Percentiles rank a stretch among this genome's conserved stretches.
These are phyloP conservation scores for Leccinum incarnatum DNA, from an alignment of 768 basidiomycete genomes.

Conservation along the genomic window DNA sequence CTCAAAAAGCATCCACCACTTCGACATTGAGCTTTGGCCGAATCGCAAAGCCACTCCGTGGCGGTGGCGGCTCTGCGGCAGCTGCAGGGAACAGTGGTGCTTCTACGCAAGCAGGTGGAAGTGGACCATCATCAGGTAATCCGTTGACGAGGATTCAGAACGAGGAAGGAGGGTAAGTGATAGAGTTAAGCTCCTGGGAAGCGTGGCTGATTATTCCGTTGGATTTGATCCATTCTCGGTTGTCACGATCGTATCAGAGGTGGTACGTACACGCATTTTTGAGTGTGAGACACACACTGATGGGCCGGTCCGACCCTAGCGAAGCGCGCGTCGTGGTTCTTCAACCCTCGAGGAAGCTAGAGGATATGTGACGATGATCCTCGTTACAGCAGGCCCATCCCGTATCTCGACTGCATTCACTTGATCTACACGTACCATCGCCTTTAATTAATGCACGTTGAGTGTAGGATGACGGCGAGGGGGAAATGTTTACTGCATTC, in stretches of 20 bases:
- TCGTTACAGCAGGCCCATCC: slow-evolving; percentile 9
- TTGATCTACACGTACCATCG: slow-evolving; percentile 31
- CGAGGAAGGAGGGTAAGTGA: slow-evolving; percentile 69
- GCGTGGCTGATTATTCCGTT: slow-evolving; percentile 18
- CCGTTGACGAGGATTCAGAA: slow-evolving; percentile 73
- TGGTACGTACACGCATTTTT: slow-evolving; percentile 27
- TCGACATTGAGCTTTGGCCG: slow-evolving; percentile 84
- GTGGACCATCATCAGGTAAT: slow-evolving; percentile 53
- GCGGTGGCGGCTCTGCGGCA: slow-evolving; percentile 69
- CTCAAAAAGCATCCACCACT: slow-evolving; percentile 73
- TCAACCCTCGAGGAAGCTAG: slow-evolving; percentile 68
- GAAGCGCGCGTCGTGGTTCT: slow-evolving; percentile 93
- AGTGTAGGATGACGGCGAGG: slow-evolving; percentile 10
- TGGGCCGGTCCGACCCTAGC: slow-evolving; percentile 45
- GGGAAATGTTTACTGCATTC: slow-evolving; percentile 13
- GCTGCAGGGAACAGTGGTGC: slow-evolving; percentile 40
- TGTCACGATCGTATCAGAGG: slow-evolving; percentile 28
- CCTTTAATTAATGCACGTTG: slow-evolving; percentile 22
- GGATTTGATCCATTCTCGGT: slow-evolving; percentile 11
- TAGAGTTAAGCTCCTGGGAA: slow-evolving; percentile 14
- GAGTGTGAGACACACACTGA: slow-evolving; percentile 19
- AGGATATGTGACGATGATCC: slow-evolving; percentile 15
- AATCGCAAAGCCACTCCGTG: slow-evolving; percentile 95
- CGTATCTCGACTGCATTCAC: slow-evolving; percentile 16
- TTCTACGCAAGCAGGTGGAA: slow-evolving; percentile 38